phyloP scores from a whole-genome alignment of 352 stramenopile genomes.

The Pythium dissimile region DNA sequence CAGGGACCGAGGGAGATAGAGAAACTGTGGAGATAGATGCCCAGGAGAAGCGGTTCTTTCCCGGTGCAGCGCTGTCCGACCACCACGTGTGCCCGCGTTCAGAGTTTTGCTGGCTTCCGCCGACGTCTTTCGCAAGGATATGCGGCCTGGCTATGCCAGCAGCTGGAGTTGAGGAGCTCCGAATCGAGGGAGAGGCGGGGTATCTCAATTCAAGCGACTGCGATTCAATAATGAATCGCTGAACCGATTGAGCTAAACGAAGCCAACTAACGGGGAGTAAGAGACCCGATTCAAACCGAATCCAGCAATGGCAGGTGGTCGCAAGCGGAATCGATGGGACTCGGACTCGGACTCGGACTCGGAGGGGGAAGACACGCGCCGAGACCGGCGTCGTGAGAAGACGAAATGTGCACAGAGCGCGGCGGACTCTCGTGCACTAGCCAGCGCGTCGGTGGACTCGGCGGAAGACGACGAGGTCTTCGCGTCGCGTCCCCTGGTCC shows the following conservation, averaged over 20 bases:
- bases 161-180: slow-evolving; percentile 7
- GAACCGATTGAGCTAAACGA: neutral
- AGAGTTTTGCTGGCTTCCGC: neutral
- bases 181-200: slow-evolving; percentile 20
- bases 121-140: slow-evolving; percentile 4
- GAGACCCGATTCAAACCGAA: neutral
- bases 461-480: neutral
- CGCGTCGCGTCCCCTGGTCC: slow-evolving; percentile 17
- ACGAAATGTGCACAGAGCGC: too few relatives aligned
- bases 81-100: slow-evolving; percentile 6
- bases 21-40: neutral
- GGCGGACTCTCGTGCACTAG: too few relatives aligned
- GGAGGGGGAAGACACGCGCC: slow-evolving; percentile 23
- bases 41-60: neutral
- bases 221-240: slow-evolving; percentile 6
- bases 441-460: neutral
- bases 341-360: slow-evolving; percentile 47
- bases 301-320: slow-evolving; percentile 9
- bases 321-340: slow-evolving; percentile 69
- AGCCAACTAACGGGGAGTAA: neutral
- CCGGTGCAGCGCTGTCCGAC: too few relatives aligned
- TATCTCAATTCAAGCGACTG: neutral
- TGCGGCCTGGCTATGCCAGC: neutral
- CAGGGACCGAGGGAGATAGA: neutral
- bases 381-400: slow-evolving; percentile 3